Base-by-base conservation (phyloP, 106 monocot genomes). In the Acanthochlamys bracteata region DNA sequence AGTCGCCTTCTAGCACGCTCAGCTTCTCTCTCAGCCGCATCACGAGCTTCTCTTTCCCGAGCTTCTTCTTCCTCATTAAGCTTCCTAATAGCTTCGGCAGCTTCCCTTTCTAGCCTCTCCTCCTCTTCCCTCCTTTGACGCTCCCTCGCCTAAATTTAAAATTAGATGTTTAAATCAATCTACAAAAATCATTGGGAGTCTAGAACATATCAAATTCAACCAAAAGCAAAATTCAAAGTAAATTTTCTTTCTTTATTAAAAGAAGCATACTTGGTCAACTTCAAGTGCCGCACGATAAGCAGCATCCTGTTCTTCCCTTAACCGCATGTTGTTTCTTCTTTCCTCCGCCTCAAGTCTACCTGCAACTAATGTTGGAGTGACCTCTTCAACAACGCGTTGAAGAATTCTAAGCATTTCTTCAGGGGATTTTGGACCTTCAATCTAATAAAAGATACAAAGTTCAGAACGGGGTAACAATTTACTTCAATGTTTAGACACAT, bases 241-340 rank as follows among this genome's bases (percentile, higher is more conserved):
- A 20, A 10, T 13, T 3, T 20, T 13, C 3, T 20, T 55, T 24
- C 23, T 43, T 11, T 21, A 63, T n/a, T 22, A 65, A 63, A 39
- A 15, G 39, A 0, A 57, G 51, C 64, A 57, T 82, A 94, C 94
- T 64, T 74, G 83, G 65, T 94, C 94, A 68, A 89, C 89, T 81
- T 94, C 94, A 59, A 94, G 86, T 56, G 94, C 83, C 41, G 82
- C 86, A 61, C 86, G 76, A 60, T 82, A 94, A 24, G 94, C 94
- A 67, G 89, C 94, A 84, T 94, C 94, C 78, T 94, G 94, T 49
- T 94, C 94, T 66, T 86, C 89, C 68, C 94, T 81, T 33, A 94
- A 54, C 20, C 73, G 86, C 42, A 90, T 65, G 64, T 81, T 90
- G 67, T 73, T 89, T 65, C 73, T 77, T 53, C 94, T 70, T 60